Evolutionary conservation across 495 filamentous ascomycete genomes (phyloP).

Genomic region (Amorphotheca resinae): DNA sequence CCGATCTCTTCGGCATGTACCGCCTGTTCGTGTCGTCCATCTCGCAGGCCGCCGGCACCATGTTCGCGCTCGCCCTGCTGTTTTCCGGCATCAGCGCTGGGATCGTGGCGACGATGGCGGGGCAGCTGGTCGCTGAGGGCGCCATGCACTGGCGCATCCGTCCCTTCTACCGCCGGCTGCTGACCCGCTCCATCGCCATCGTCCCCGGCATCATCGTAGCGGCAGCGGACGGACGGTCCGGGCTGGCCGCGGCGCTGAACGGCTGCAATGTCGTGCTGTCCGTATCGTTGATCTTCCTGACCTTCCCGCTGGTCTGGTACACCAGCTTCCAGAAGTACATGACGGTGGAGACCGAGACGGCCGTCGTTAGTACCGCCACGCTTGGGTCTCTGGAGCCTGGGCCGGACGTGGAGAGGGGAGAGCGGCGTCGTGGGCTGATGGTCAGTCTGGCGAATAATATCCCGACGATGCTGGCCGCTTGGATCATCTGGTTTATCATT

Average conservation of each 20-base stretch:
- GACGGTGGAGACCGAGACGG: conserved; percentile 22
- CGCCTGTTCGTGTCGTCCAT: conserved; percentile 6
- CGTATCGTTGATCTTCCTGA: conserved; percentile 32
- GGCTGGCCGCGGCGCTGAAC: conserved; percentile 28
- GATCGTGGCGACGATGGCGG: conserved; percentile 74
- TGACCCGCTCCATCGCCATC: conserved; percentile 60
- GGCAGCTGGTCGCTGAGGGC: conserved; percentile 74
- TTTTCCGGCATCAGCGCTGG: conserved; percentile 68
- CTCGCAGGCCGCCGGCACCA: conserved; percentile 44
- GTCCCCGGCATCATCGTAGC: conserved; percentile 70
- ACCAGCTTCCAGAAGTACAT: conserved; percentile 32
- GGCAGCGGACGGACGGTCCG: conserved; percentile 48
- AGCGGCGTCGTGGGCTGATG: too few species aligned
- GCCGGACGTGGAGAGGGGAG: too few species aligned
- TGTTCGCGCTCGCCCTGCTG: conserved; percentile 67
- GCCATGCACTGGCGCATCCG: conserved; percentile 56
- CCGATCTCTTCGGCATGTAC: conserved; percentile 7
- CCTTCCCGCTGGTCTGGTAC: conserved; percentile 35
- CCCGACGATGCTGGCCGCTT: too few species aligned
- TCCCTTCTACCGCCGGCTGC: conserved; percentile 60
- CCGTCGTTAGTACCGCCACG: too few species aligned
- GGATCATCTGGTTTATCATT: neutral
- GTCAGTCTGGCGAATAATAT: too few species aligned
- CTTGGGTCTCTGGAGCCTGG: too few species aligned
- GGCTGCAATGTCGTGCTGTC: conserved; percentile 32